Evolutionary conservation across 352 stramenopile species (phyloP).

Genomic region (Globisporangium mamillatum): DNA sequence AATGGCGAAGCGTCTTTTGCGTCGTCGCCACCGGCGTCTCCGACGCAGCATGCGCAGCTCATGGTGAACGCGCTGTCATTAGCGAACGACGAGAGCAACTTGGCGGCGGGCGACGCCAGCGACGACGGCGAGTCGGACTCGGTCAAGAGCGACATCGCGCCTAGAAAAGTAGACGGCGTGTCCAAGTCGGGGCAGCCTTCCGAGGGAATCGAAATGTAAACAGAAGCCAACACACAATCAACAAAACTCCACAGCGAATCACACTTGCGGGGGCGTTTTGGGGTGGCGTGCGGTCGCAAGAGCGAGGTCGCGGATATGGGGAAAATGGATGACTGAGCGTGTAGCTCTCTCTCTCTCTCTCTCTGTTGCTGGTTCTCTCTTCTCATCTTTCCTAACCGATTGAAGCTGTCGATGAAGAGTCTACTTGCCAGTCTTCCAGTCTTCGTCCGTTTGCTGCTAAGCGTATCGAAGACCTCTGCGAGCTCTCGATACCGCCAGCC

Average conservation of each 20-base stretch:
- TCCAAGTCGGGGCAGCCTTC: slow-evolving; percentile 48
- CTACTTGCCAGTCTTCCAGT: neutral
- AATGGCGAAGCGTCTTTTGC: slow-evolving; percentile 32
- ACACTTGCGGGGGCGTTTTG: neutral
- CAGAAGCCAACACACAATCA: slow-evolving; percentile 13
- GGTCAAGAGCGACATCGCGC: slow-evolving; percentile 75
- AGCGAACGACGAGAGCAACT: neutral
- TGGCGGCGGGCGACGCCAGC: slow-evolving; percentile 9
- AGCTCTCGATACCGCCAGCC: neutral
- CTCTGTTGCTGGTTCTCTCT: neutral
- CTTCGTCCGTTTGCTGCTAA: neutral
- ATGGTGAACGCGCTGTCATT: slow-evolving; percentile 37
- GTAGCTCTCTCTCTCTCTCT: neutral
- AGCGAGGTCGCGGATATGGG: too few species aligned
- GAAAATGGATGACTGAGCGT: neutral
- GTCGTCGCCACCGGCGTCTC: slow-evolving; percentile 38
- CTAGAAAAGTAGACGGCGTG: slow-evolving; percentile 58
- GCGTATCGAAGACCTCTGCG: too few species aligned
- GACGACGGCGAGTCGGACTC: slow-evolving; percentile 73
- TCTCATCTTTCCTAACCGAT: neutral
- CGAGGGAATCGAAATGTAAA: slow-evolving; percentile 75
- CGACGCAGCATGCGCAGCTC: slow-evolving; percentile 18
- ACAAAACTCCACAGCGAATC: neutral
- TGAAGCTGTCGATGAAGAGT: neutral
- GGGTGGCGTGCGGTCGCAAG: neutral